Conservation (phyloP, 2,329 filamentous ascomycete genomes). For the Talaromyces sp. region DNA sequence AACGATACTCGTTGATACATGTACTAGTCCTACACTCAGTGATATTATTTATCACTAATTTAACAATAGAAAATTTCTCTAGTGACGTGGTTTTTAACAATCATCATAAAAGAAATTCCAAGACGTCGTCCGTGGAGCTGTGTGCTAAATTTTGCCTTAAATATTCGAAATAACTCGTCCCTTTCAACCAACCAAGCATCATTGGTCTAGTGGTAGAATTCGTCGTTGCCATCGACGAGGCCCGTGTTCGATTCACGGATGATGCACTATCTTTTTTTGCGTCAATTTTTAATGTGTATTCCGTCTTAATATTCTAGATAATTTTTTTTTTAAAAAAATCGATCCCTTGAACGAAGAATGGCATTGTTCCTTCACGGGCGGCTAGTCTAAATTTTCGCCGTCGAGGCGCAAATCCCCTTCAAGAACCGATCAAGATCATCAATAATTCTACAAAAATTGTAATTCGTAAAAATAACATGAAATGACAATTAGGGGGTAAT, state of each 20-base stretch:
- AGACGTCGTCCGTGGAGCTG: not conserved
- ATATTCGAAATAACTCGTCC: not conserved
- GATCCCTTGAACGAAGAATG: not conserved
- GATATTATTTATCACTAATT: too few relatives aligned
- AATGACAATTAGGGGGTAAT: not conserved
- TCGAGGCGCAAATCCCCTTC: too few relatives aligned
- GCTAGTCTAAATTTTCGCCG: too few relatives aligned
- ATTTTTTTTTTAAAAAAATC: not conserved
- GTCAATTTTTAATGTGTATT: not conserved
- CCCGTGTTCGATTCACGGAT: conserved; percentile 18
- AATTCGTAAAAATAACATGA: not conserved
- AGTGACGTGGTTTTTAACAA: not conserved
- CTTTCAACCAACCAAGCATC: conserved; percentile 7
- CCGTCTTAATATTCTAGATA: too few relatives aligned
- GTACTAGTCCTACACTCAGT: too few relatives aligned
- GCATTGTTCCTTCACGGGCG: not conserved
- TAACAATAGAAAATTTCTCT: too few relatives aligned
- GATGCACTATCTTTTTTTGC: conserved; percentile 10
- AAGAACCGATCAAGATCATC: too few relatives aligned
- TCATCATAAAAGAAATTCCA: not conserved
- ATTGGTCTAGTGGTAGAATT: conserved; percentile 19
- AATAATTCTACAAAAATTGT: not conserved
- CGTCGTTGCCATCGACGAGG: conserved; percentile 17
- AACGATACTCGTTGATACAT: too few relatives aligned
- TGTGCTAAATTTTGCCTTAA: not conserved